Conservation (phyloP, 2,329 filamentous ascomycete species). For the Fonsecaea pedrosoi region DNA sequence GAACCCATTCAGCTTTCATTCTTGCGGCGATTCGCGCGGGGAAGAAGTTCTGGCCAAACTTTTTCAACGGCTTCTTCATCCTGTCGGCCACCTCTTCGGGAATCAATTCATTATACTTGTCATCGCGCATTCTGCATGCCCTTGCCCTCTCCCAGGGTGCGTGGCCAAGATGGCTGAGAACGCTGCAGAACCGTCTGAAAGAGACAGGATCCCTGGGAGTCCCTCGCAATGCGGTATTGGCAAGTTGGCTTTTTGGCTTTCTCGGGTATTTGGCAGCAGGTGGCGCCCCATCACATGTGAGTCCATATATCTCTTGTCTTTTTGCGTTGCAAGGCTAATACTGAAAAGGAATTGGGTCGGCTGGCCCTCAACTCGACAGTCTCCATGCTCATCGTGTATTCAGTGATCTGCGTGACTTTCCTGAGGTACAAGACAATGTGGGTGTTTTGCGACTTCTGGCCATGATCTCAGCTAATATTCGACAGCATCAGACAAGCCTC, state of each 20-base stretch:
- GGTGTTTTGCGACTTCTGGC: not conserved
- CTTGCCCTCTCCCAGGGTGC: constrained; percentile 43
- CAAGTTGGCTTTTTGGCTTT: constrained; percentile 48
- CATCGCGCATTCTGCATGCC: constrained; percentile 53
- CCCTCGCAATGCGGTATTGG: constrained; percentile 48
- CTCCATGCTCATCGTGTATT: constrained; percentile 17
- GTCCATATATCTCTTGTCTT: not conserved
- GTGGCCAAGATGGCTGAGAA: constrained; percentile 10
- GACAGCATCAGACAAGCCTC: constrained; percentile 10
- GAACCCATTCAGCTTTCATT: constrained; percentile 49
- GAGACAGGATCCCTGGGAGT: constrained; percentile 48
- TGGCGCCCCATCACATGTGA: constrained; percentile 11
- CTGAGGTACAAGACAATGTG: constrained; percentile 15
- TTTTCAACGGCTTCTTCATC: constrained; percentile 56
- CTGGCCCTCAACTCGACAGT: constrained; percentile 15
- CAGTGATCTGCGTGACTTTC: constrained; percentile 11
- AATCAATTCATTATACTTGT: constrained; percentile 53
- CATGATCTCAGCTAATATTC: not conserved
- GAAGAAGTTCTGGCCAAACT: constrained; percentile 48
- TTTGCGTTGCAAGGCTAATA: not conserved
- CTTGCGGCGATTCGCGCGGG: constrained; percentile 51
- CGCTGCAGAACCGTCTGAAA: constrained; percentile 44
- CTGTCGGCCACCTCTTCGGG: constrained; percentile 54
- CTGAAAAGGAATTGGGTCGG: constrained; percentile 7
- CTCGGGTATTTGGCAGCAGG: constrained; percentile 39